These are phyloP conservation scores for Persicaria maculosa DNA, from an alignment of 148 eudicot genomes.

Conservation along the genomic window DNA sequence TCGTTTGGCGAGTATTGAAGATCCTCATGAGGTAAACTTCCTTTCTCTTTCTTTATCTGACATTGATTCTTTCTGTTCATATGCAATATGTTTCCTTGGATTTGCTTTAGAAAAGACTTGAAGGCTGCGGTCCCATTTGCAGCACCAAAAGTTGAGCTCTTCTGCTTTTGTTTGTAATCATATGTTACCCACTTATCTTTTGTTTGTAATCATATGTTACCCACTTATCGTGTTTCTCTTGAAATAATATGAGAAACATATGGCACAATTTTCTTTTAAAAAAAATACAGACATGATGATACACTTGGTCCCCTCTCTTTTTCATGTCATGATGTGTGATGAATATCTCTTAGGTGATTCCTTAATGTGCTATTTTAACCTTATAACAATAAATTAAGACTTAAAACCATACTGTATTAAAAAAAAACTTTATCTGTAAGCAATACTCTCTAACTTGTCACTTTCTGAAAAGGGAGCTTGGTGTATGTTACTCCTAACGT, in stretches of 20 bases:
- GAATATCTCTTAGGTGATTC: slow-evolving; percentile 1
- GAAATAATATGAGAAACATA: too few relatives aligned
- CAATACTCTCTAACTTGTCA: slow-evolving; percentile 17
- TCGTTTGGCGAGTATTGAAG: slow-evolving; percentile 41
- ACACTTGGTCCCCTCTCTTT: not conserved
- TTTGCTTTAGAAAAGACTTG: slow-evolving; percentile 3
- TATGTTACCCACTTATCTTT: slow-evolving; percentile 7
- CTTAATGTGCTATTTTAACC: not conserved
- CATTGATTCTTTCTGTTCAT: not conserved
- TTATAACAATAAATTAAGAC: not conserved
- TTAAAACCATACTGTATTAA: not conserved
- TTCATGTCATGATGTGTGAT: not conserved
- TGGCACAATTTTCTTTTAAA: not conserved
- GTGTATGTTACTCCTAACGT: slow-evolving; percentile 13
- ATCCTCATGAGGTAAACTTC: slow-evolving; percentile 48
- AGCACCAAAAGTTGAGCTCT: not conserved
- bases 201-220: slow-evolving; percentile 2
- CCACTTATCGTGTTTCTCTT: not conserved
- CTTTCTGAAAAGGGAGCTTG: slow-evolving; percentile 23
- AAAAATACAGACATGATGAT: not conserved
- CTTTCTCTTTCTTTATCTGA: slow-evolving; percentile 4
- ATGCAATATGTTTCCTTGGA: not conserved
- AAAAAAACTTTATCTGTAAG: not conserved
- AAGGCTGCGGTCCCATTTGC: slow-evolving; percentile 1
- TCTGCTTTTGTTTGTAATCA: slow-evolving; percentile 6